Evolutionary conservation across 768 basidiomycete species (phyloP).

Genomic region (Paxillus ammoniavirescens): DNA sequence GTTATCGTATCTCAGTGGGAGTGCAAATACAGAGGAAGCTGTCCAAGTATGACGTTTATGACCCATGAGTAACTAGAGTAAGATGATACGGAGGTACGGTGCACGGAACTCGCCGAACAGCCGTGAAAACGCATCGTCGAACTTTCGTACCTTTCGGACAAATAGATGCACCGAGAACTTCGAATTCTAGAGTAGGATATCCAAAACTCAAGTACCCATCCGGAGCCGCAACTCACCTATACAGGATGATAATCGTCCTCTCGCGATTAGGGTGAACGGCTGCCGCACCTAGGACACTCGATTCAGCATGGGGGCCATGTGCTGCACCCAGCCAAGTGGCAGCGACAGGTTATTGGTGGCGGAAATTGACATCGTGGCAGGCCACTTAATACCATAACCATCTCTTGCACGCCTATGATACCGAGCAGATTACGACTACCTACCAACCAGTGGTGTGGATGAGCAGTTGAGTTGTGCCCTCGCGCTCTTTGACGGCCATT

Average conservation of each 20-base stretch:
- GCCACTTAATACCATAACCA: not conserved
- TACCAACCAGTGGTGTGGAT: conserved; percentile 9
- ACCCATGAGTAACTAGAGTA: not conserved
- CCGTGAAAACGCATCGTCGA: not conserved
- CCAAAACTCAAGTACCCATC: conserved; percentile 1
- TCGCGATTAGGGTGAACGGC: not conserved
- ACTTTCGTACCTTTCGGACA: not conserved
- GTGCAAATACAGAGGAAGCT: not conserved
- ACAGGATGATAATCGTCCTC: conserved; percentile 9
- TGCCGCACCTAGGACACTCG: not conserved
- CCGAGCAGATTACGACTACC: not conserved
- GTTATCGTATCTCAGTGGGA: not conserved
- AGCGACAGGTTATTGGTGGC: not conserved
- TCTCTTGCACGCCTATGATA: conserved; percentile 12
- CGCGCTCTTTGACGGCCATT: no score
- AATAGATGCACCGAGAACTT: not conserved
- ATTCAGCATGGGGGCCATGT: not conserved
- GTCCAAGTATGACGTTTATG: no score
- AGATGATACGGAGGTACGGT: conserved; percentile 3
- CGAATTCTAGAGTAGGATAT: not conserved
- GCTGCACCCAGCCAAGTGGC: conserved; percentile 3
- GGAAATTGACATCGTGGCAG: not conserved
- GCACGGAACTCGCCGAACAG: conserved; percentile 6
- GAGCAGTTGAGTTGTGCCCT: not conserved
- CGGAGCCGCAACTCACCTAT: conserved; percentile 9